phyloP scores from a whole-genome alignment of 306 rosid genomes.

The Castanea mollissima region DNA sequence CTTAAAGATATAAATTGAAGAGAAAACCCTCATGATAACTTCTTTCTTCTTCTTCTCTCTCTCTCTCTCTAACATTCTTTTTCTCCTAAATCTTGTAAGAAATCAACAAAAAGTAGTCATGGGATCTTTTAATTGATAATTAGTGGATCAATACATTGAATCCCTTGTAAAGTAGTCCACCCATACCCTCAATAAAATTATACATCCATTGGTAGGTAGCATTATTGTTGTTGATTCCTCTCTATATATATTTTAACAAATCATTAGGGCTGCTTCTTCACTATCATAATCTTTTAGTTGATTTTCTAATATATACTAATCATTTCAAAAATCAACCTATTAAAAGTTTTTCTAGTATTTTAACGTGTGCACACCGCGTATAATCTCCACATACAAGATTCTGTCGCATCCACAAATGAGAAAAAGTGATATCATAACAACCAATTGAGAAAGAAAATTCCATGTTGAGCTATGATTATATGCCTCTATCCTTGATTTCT shows the following conservation, averaged over 20 bases:
- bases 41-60: neutral
- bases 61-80: neutral
- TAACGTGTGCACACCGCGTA: slow-evolving; percentile 5
- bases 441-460: slow-evolving; percentile 17
- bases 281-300: slow-evolving; percentile 29
- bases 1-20: neutral
- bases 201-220: neutral
- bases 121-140: neutral
- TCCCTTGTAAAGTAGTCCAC: slow-evolving; percentile 21
- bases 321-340: neutral
- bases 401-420: slow-evolving; percentile 23
- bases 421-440: slow-evolving; percentile 11
- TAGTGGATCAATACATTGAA: slow-evolving; percentile 13
- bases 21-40: neutral
- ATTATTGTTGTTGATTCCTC: slow-evolving; percentile 5
- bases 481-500: too few species aligned
- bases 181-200: neutral
- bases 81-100: neutral
- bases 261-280: slow-evolving; percentile 1
- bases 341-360: neutral
- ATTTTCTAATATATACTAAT: neutral
- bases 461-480: slow-evolving; percentile 5
- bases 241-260: neutral
- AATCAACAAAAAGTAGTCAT: neutral
- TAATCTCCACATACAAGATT: slow-evolving; percentile 30